A percentile compares a stretch with the other conserved stretches of the same genome.
Evolutionary conservation across 2,329 filamentous ascomycete species (phyloP).

Genomic region (Dichotomopilus funicola): DNA sequence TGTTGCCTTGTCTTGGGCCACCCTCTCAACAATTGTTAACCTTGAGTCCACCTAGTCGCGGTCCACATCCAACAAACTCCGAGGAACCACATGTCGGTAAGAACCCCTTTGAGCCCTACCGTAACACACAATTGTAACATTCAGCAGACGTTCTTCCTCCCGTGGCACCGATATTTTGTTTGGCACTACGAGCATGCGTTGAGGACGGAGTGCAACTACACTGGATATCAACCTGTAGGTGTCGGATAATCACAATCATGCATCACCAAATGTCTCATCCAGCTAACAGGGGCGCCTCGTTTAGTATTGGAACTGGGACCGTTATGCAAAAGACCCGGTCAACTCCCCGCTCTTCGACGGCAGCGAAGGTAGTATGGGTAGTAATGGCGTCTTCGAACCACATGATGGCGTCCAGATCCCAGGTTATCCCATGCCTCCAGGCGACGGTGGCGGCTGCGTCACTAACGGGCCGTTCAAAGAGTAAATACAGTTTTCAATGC

Average conservation of each 20-base stretch:
- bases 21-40: neutral
- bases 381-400: conserved; percentile 32
- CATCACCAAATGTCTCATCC: too few species aligned
- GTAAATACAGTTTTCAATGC: neutral
- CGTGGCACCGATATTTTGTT: conserved; percentile 29
- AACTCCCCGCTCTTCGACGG: conserved; percentile 44
- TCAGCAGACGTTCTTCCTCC: conserved; percentile 23
- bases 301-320: conserved; percentile 40
- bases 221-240: conserved; percentile 26
- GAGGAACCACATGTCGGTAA: conserved; percentile 17
- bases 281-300: neutral
- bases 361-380: conserved; percentile 36
- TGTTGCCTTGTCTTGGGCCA: too few species aligned
- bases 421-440: conserved; percentile 24
- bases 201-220: conserved; percentile 28
- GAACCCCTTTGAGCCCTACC: neutral
- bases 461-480: conserved; percentile 27
- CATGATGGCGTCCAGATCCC: conserved; percentile 25
- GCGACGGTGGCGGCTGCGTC: conserved; percentile 30
- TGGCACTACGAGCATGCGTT: conserved; percentile 29
- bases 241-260: too few species aligned
- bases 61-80: conserved; percentile 25
- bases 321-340: conserved; percentile 34
- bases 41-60: conserved; percentile 11
- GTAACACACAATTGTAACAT: neutral